Conservation (phyloP, 495 filamentous ascomycete species). For the Trichoderma orchidacearum region DNA sequence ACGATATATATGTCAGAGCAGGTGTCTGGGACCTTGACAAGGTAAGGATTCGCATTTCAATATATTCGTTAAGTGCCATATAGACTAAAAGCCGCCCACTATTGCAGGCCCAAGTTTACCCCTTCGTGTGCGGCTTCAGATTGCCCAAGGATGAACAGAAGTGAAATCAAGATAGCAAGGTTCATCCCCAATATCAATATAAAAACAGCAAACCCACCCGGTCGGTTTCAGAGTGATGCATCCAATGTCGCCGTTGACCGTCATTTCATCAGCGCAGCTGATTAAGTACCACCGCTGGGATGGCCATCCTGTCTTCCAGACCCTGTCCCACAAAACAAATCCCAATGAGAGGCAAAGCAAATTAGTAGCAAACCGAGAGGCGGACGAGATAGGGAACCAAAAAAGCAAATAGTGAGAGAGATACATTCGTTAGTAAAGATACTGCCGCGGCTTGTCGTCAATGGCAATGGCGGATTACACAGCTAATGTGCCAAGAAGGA, state of each 20-base stretch:
- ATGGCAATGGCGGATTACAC: too few species aligned
- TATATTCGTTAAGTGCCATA: neutral
- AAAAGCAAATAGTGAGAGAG: too few species aligned
- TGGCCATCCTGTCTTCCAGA: conserved; percentile 5
- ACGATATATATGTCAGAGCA: conserved; percentile 55
- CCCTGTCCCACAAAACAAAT: conserved; percentile 4
- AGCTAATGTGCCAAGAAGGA: too few species aligned
- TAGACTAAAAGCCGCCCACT: neutral
- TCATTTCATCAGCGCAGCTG: neutral
- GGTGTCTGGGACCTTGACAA: conserved; percentile 80
- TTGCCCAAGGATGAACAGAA: neutral
- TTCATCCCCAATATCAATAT: neutral
- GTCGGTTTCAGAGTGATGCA: neutral
- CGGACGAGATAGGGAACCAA: too few species aligned
- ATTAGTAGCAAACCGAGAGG: too few species aligned
- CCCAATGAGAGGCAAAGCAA: neutral
- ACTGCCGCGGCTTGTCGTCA: too few species aligned
- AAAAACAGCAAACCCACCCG: neutral
- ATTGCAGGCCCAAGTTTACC: neutral
- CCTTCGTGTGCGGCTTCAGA: neutral
- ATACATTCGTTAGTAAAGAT: too few species aligned
- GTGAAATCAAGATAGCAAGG: neutral
- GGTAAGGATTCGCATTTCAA: conserved; percentile 19
- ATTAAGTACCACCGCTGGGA: conserved; percentile 5
- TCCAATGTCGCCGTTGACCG: neutral